Percentiles rank a stretch among this genome's conserved stretches.
Conservation (phyloP, 1,139 yeast species). For the Diutina mesorugosa region DNA sequence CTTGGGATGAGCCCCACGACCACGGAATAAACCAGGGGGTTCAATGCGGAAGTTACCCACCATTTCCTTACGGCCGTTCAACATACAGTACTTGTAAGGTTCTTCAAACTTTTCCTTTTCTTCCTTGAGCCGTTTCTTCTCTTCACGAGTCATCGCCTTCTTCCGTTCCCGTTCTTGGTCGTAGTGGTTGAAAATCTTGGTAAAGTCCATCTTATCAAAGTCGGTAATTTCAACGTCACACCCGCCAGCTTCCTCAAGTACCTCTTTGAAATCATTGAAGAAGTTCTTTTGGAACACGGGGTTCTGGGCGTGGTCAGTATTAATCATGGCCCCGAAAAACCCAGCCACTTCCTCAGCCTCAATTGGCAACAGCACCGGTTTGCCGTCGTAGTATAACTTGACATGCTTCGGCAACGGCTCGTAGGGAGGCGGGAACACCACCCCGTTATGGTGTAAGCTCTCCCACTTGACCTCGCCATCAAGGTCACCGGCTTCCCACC, state of each 20-base stretch:
- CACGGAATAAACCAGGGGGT: slow-evolving; percentile 93
- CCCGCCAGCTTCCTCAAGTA: slow-evolving; percentile 60
- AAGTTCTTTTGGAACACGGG: slow-evolving; percentile 81
- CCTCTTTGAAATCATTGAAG: slow-evolving; percentile 62
- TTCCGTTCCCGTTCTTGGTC: slow-evolving; percentile 63
- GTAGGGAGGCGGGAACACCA: slow-evolving; percentile 84
- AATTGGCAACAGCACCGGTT: slow-evolving; percentile 57
- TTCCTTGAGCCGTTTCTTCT: slow-evolving; percentile 58
- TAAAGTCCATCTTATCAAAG: slow-evolving; percentile 68
- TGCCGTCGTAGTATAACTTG: slow-evolving; percentile 62
- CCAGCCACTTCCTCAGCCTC: slow-evolving; percentile 97
- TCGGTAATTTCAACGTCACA: slow-evolving; percentile 39
- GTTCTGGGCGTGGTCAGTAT: slow-evolving; percentile 80
- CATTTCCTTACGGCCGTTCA: slow-evolving; percentile 83
- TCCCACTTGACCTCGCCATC: slow-evolving; percentile 82
- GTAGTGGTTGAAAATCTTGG: slow-evolving; percentile 59
- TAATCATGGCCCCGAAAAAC: slow-evolving; percentile 78
- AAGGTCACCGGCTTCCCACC: slow-evolving; percentile 68
- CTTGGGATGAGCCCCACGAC: slow-evolving; percentile 95
- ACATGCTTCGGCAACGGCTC: slow-evolving; percentile 77
- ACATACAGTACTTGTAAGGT: slow-evolving; percentile 63
- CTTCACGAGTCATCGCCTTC: slow-evolving; percentile 52
- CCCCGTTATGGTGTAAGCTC: slow-evolving; percentile 78
- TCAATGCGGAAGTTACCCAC: slow-evolving; percentile 91
- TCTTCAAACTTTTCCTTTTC: slow-evolving; percentile 72